Base-by-base conservation (phyloP, 1,139 yeast species). In the Kodamaea ohmeri region DNA sequence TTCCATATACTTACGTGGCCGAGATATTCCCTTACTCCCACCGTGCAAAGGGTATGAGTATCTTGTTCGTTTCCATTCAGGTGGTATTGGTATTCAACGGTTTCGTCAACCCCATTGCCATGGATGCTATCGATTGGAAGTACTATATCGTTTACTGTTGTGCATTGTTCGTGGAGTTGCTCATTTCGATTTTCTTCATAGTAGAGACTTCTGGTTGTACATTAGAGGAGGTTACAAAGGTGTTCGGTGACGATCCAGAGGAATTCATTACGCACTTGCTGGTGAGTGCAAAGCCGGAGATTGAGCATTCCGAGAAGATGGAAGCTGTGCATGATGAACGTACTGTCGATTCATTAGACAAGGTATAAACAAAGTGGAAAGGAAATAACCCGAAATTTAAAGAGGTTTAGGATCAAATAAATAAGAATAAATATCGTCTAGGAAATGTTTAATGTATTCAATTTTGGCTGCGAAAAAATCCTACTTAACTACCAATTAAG, bases 21-120 rank as follows among this genome's bases (percentile, higher is more conserved):
- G 77, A 71, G 49, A 57, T 70, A 41, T 58, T 68, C 48, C 75
- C 76, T 6, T 70, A 64, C 54, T 55, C 62, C 21, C 63, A 67
- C 49, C 59, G 77, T 56, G 66, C 75, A 30, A 70, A 67, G 49
- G 76, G 76, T 36, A 47, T 69, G 31, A 65, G 63, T 39, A 50
- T 67, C 26, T 44, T 55, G 46, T 50, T 56, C 35, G 47, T 63
- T 22, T 48, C 57, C 16, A 62, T 56, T 40, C 59, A 61, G 17
- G 13, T 52, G n/a, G 44, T 68, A 15, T 58, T 36, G 28, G 32
- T 54, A 19, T 54, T 60, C 60, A 70, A 68, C 38, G 67, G 76
- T 25, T 78, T 71, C 50, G 80, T 76, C 38, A 76, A 76, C 49
- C 76, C 83, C 6, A 66, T 78, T 50, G 84, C 82, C 18, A 71